Evolutionary conservation across 768 basidiomycete genomes (phyloP).

Genomic region (Tylopilus balloui): DNA sequence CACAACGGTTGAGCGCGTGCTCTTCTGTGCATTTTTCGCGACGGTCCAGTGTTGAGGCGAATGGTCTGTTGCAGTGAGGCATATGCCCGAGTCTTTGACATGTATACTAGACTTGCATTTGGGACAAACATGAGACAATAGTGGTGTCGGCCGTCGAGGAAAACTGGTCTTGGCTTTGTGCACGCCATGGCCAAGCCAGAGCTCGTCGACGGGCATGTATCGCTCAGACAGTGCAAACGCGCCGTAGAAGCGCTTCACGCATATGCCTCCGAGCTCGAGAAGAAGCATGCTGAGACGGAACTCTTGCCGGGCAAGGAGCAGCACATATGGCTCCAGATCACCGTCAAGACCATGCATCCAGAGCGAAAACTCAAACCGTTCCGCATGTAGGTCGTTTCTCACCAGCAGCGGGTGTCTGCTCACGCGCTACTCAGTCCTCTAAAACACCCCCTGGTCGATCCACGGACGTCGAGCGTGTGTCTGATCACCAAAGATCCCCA

Average conservation of each 20-base stretch:
- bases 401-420: neutral
- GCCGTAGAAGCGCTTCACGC: slow-evolving; percentile 77
- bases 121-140: slow-evolving; percentile 20
- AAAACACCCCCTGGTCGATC: slow-evolving; percentile 79
- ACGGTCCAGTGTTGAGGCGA: no score
- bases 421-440: slow-evolving; percentile 47
- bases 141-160: neutral
- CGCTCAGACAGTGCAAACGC: slow-evolving; percentile 63
- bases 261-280: slow-evolving; percentile 61
- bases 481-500: slow-evolving; percentile 96
- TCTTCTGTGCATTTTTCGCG: slow-evolving; percentile 56
- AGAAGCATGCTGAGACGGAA: slow-evolving; percentile 66
- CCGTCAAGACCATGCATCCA: slow-evolving; percentile 77
- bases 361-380: slow-evolving; percentile 74
- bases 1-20: slow-evolving; percentile 52
- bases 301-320: slow-evolving; percentile 77
- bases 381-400: slow-evolving; percentile 61
- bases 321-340: slow-evolving; percentile 83
- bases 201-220: slow-evolving; percentile 69
- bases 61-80: no score
- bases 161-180: no score
- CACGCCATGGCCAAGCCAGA: slow-evolving; percentile 43
- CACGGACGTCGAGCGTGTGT: slow-evolving; percentile 74
- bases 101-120: neutral
- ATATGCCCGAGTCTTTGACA: no score